Percentiles rank a stretch among this genome's conserved stretches.
These are phyloP conservation scores for Hyparrhenia diplandra DNA, from an alignment of 176 grass and related monocot genomes.

Conservation along the genomic window DNA sequence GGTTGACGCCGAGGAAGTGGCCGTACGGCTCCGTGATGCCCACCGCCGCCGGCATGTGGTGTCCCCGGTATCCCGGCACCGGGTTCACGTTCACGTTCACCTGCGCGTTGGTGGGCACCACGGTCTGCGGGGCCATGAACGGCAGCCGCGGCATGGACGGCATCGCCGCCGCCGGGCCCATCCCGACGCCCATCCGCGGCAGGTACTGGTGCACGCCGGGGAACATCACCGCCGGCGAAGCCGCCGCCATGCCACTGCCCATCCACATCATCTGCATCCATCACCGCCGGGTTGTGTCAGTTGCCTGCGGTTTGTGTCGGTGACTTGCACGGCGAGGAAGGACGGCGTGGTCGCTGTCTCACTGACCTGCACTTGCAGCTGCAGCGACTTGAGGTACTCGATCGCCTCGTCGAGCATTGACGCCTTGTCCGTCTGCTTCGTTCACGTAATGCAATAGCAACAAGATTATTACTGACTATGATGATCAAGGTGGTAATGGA, in stretches of 20 bases:
- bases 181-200: conserved; percentile 54
- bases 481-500: too few relatives aligned
- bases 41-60: conserved; percentile 50
- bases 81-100: conserved; percentile 26
- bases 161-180: conserved; percentile 29
- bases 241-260: conserved; percentile 62
- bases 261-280: conserved; percentile 99
- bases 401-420: conserved; percentile 98
- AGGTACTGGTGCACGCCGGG: conserved; percentile 79
- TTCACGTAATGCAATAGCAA: background rate
- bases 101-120: background rate
- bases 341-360: background rate
- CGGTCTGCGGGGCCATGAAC: conserved; percentile 43
- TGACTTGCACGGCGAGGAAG: background rate
- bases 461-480: background rate
- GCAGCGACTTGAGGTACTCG: conserved; percentile 87
- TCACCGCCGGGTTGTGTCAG: too few relatives aligned
- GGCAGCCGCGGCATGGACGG: conserved; percentile 51
- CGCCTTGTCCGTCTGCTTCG: conserved; percentile 74
- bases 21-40: conserved; percentile 48
- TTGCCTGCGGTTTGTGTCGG: background rate
- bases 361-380: conserved; percentile 85
- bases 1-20: conserved; percentile 60
- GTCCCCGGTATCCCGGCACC: conserved; percentile 34
- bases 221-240: conserved; percentile 69